Evolutionary conservation across 495 filamentous ascomycete genomes (phyloP), one percentile per base, ranked within the genome.

Genomic region (Xylaria cubensis): DNA sequence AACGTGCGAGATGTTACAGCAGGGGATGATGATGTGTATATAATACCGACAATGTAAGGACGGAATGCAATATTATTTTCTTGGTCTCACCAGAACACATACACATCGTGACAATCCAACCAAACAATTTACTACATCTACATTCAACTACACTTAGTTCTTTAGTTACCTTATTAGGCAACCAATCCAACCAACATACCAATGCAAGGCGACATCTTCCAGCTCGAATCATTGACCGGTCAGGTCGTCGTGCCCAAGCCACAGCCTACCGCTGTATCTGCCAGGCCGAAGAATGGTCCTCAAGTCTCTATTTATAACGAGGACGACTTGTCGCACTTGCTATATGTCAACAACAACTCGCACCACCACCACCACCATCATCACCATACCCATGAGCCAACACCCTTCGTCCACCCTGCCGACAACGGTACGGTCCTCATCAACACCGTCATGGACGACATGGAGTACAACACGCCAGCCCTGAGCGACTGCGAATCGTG

Each of bases 291-390:
- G 36, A 56, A 6, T 4, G 36, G 29, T 19, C 48, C 29, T 0
- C 72, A 72, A n/a, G 86, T 86, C 67, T 75, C 84, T 55, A 80
- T 88, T 69, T 77, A 80, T 19, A 83, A 86, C 42, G 73, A 75
- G n/a, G 85, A 87, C 59, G 82, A 82, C 17, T 74, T 88, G 8
- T 79, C 77, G 12, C 77, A 79, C n/a, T 63, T 79, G 41, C 76
- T 79, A 44, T 79, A 76, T 51, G 67, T 50, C 39, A 75, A 73
- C 73, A 74, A 72, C 39, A 34, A 74, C 6, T 74, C 72, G 46
- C 70, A 74, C 36, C 56, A 75, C 36, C 67, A 69, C 32, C 75
- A 78, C 69, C 77, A 79, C 44, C 48, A 74, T 2, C 76, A 76
- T 8, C 72, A 74, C n/a, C 74, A 77, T 26, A n/a, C 26, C 50